A percentile compares a stretch with the other conserved stretches of the same genome.
Conservation (phyloP, 148 eudicot genomes). For the Tetragonia tetragonoides region DNA sequence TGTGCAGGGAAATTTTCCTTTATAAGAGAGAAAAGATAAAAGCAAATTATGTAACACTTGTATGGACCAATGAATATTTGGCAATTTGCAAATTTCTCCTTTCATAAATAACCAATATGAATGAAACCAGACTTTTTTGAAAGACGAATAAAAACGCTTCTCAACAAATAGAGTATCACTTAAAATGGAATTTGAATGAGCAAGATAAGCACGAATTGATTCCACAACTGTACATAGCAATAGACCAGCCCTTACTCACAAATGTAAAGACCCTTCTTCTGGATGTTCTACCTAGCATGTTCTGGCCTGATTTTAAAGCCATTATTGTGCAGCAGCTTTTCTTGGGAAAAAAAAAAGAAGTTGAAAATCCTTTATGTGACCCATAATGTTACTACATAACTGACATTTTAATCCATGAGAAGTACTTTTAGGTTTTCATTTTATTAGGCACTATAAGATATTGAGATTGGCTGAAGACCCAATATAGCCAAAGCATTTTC, state of each 20-base stretch:
- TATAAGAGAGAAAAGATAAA: background rate
- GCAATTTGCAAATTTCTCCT: background rate
- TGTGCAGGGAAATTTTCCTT: background rate
- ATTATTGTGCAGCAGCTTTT: background rate
- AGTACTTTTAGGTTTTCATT: background rate
- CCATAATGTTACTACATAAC: background rate
- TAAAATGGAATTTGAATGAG: background rate
- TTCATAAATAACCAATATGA: background rate
- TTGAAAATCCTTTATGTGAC: background rate
- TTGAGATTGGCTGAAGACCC: background rate
- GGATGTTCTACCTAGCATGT: no score
- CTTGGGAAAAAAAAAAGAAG: background rate
- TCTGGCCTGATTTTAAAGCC: background rate
- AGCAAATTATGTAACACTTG: no score
- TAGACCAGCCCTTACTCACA: background rate
- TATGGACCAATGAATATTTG: background rate
- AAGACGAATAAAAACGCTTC: background rate
- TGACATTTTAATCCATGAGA: background rate
- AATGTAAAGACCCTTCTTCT: no score
- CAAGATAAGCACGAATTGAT: background rate
- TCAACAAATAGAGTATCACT: background rate
- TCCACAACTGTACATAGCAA: background rate
- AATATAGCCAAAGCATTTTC: background rate
- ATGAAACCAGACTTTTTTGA: background rate
- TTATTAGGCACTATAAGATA: background rate